A percentile compares a stretch with the other conserved stretches of the same genome.
Conservation (phyloP, 1,139 yeast species). For the Chernovozyma sophiae-reginae region DNA sequence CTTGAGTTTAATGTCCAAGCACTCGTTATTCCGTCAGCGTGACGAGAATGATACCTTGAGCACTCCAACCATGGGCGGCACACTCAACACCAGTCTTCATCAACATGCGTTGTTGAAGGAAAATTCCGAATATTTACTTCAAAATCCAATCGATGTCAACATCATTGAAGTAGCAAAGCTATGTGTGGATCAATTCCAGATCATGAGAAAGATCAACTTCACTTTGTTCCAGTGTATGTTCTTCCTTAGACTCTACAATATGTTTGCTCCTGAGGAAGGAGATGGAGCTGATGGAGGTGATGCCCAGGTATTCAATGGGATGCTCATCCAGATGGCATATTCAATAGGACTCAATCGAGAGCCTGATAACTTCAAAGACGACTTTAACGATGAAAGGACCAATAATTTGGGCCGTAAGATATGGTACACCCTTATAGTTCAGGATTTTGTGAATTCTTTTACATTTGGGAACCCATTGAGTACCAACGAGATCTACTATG, state of each 20-base stretch:
- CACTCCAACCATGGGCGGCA: slow-evolving; percentile 9
- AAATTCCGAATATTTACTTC: slow-evolving; percentile 17
- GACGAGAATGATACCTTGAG: neutral
- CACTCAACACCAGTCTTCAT: neutral
- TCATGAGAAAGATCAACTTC: slow-evolving; percentile 35
- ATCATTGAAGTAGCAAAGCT: slow-evolving; percentile 24
- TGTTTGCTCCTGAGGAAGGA: slow-evolving; percentile 29
- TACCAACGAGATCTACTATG: slow-evolving; percentile 26
- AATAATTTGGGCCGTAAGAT: slow-evolving; percentile 46
- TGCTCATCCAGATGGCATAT: slow-evolving; percentile 45
- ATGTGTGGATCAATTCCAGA: slow-evolving; percentile 26
- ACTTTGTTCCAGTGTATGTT: slow-evolving; percentile 39
- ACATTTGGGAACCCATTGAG: slow-evolving; percentile 38
- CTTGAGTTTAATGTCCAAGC: slow-evolving; percentile 20
- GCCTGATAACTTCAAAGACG: slow-evolving; percentile 32
- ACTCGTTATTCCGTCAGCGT: slow-evolving; percentile 9
- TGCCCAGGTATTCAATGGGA: slow-evolving; percentile 38
- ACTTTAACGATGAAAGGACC: slow-evolving; percentile 19
- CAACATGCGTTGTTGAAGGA: slow-evolving; percentile 8
- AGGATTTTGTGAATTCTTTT: slow-evolving; percentile 31
- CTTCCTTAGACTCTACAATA: slow-evolving; percentile 20
- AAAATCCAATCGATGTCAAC: slow-evolving; percentile 28
- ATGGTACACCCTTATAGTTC: slow-evolving; percentile 44
- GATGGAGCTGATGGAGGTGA: slow-evolving; percentile 23
- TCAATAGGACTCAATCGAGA: slow-evolving; percentile 53